A percentile compares a stretch with the other conserved stretches of the same genome.
These are phyloP conservation scores for Solanum lycopersicoides DNA, from an alignment of 257 asterid genomes.

Conservation along the genomic window DNA sequence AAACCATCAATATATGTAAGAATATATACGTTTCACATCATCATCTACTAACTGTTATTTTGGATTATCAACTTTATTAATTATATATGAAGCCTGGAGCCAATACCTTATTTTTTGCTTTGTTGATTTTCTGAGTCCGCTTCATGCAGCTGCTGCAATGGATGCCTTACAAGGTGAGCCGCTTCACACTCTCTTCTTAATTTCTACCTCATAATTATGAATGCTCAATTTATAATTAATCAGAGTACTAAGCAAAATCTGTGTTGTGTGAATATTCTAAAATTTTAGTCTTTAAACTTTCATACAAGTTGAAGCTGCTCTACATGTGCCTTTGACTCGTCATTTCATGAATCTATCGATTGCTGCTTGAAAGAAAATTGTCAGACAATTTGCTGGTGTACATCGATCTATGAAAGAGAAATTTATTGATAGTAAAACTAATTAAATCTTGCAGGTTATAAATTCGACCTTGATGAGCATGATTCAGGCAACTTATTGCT, in stretches of 20 bases:
- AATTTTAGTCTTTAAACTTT: not conserved
- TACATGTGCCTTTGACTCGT: not conserved
- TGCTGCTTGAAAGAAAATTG: not conserved
- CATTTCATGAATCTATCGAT: too few relatives aligned
- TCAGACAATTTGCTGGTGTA: not conserved
- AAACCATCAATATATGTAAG: constrained; percentile 69
- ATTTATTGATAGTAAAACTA: not conserved
- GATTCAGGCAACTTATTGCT: not conserved
- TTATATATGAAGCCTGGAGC: constrained; percentile 45
- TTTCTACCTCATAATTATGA: too few relatives aligned
- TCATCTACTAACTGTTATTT: not conserved
- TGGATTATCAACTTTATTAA: constrained; percentile 3
- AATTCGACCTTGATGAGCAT: not conserved
- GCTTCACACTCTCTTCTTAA: not conserved
- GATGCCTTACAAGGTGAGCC: constrained; percentile 61
- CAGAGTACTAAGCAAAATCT: too few relatives aligned
- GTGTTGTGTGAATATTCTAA: too few relatives aligned
- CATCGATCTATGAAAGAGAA: not conserved
- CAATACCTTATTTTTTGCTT: constrained; percentile 67
- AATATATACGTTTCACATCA: not conserved
- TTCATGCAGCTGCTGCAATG: constrained; percentile 81
- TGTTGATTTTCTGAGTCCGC: constrained; percentile 73
- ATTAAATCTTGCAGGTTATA: not conserved
- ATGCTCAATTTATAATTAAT: too few relatives aligned
- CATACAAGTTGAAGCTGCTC: not conserved